phyloP scores from a whole-genome alignment of 2,329 filamentous ascomycete species.

The Cordyceps sp. region DNA sequence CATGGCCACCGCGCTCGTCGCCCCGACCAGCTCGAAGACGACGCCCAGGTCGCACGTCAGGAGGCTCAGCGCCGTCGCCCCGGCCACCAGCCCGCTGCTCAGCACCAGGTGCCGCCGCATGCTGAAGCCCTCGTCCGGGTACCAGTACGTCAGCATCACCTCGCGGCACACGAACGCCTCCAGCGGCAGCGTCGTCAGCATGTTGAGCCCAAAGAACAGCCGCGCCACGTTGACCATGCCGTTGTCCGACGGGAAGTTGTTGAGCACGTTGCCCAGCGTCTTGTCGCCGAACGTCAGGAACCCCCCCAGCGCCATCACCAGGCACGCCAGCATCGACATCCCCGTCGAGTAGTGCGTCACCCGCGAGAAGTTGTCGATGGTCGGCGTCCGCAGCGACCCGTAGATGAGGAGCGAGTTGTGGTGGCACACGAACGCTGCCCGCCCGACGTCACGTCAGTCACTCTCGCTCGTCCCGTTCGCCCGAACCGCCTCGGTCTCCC shows the following conservation, averaged over 20 bases:
- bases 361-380: conserved; percentile 80
- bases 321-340: conserved; percentile 81
- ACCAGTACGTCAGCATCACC: conserved; percentile 81
- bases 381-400: conserved; percentile 83
- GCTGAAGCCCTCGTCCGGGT: conserved; percentile 56
- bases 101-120: conserved; percentile 74
- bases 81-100: conserved; percentile 65
- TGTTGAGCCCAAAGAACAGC: conserved; percentile 93
- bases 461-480: background rate
- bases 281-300: conserved; percentile 87
- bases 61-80: conserved; percentile 61
- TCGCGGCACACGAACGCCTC: conserved; percentile 97
- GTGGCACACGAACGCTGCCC: conserved; percentile 49
- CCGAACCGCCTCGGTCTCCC: background rate
- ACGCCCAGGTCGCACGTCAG: conserved; percentile 85
- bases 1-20: conserved; percentile 83
- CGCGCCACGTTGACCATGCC: conserved; percentile 88
- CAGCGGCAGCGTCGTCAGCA: conserved; percentile 91
- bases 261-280: conserved; percentile 89
- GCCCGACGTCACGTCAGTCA: background rate
- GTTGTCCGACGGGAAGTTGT: conserved; percentile 89
- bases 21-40: conserved; percentile 91
- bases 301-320: conserved; percentile 73
- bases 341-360: conserved; percentile 90
- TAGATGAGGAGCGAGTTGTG: conserved; percentile 98